Conservation (phyloP, 176 grass and related monocot species). For the Oryza nivara region DNA sequence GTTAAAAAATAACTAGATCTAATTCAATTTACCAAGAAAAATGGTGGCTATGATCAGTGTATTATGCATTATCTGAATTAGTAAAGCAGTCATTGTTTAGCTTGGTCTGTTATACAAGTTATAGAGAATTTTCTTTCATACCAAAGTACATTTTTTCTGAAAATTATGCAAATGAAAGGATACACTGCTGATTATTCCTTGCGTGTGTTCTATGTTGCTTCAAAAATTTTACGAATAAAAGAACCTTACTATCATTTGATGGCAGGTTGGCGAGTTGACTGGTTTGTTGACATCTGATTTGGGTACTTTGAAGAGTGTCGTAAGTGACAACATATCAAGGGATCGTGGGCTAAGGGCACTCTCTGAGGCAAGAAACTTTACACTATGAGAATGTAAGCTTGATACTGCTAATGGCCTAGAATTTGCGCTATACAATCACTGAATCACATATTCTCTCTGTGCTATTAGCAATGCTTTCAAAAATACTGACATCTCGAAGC, state of each 20-base stretch:
- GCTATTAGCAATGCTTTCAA: constrained; percentile 13
- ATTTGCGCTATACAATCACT: constrained; percentile 44
- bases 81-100: constrained; percentile 2
- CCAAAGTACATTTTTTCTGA: background rate
- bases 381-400: constrained; percentile 63
- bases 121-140: background rate
- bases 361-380: constrained; percentile 93
- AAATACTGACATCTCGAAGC: background rate
- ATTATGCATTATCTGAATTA: constrained; percentile 7
- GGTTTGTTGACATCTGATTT: constrained; percentile 96
- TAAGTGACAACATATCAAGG: constrained; percentile 96
- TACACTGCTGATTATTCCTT: constrained; percentile 13
- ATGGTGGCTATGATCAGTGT: constrained; percentile 1
- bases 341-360: constrained; percentile 94
- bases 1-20: constrained; percentile 4
- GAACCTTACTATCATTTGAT: constrained; percentile 23
- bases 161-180: constrained; percentile 15
- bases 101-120: background rate
- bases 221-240: background rate
- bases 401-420: constrained; percentile 49
- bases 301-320: constrained; percentile 81
- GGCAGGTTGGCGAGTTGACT: constrained; percentile 94
- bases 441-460: constrained; percentile 30
- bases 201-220: background rate
- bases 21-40: background rate